phyloP scores from a whole-genome alignment of 2,329 filamentous ascomycete species.

The Alternaria dauci region DNA sequence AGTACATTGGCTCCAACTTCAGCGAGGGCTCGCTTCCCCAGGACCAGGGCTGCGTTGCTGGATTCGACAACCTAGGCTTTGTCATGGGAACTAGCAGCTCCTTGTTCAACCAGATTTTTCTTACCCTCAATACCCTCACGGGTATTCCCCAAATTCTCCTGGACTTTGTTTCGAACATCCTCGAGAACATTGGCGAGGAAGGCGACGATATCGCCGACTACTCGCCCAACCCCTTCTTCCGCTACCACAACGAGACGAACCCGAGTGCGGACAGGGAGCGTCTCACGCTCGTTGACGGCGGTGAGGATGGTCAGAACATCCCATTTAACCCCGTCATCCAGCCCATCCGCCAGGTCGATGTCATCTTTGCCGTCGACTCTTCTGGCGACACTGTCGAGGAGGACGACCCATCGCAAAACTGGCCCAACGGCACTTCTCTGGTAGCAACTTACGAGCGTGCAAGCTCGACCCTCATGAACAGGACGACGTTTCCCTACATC shows the following conservation, averaged over 20 bases:
- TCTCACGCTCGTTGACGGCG: slow-evolving; percentile 80
- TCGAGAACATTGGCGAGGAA: slow-evolving; percentile 63
- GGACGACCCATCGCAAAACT: slow-evolving; percentile 56
- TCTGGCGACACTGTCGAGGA: slow-evolving; percentile 71
- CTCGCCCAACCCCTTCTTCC: slow-evolving; percentile 77
- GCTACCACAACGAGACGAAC: slow-evolving; percentile 68
- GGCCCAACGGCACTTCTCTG: slow-evolving; percentile 80
- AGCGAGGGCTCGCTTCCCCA: slow-evolving; percentile 65
- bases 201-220: slow-evolving; percentile 79
- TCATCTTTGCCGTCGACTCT: slow-evolving; percentile 82
- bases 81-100: slow-evolving; percentile 87
- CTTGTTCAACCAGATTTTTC: slow-evolving; percentile 81
- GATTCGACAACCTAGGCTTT: slow-evolving; percentile 84
- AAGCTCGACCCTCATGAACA: slow-evolving; percentile 67
- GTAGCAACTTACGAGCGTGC: slow-evolving; percentile 78
- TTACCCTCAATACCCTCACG: slow-evolving; percentile 66
- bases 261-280: slow-evolving; percentile 61
- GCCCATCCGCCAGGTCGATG: slow-evolving; percentile 74
- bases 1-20: slow-evolving; percentile 78
- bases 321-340: slow-evolving; percentile 81
- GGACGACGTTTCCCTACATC: slow-evolving; percentile 74
- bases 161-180: slow-evolving; percentile 60
- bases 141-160: slow-evolving; percentile 62
- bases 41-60: slow-evolving; percentile 71
- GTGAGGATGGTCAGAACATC: slow-evolving; percentile 80